Evolutionary conservation across 1,284 basidiomycete species (phyloP).

Genomic region (Puccinia triticina): DNA sequence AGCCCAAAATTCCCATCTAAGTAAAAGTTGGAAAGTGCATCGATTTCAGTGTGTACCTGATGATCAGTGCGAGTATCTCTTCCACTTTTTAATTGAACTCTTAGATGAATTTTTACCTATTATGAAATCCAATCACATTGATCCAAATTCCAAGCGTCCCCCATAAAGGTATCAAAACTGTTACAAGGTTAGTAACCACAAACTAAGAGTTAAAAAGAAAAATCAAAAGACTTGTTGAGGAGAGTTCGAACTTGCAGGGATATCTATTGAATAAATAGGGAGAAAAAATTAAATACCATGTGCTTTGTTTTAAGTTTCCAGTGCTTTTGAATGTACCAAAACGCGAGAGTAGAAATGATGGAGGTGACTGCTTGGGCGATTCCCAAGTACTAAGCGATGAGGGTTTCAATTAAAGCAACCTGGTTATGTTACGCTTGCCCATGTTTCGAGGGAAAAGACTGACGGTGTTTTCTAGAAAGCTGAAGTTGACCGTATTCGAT

Average conservation of each 20-base stretch:
- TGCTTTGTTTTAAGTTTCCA: slow-evolving; percentile 46
- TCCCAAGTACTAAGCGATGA: slow-evolving; percentile 25
- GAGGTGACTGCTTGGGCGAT: slow-evolving; percentile 51
- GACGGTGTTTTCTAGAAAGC: slow-evolving; percentile 47
- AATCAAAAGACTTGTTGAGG: not conserved
- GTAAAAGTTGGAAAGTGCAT: not conserved
- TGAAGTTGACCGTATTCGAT: slow-evolving; percentile 38
- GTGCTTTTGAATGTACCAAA: slow-evolving; percentile 47
- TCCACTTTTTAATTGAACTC: not conserved
- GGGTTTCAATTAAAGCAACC: not conserved
- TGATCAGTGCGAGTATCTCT: not conserved
- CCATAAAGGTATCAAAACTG: slow-evolving; percentile 50
- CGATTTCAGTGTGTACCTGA: not conserved
- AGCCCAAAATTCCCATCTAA: slow-evolving; percentile 51
- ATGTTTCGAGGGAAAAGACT: not conserved
- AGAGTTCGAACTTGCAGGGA: not conserved
- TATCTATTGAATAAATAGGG: not conserved
- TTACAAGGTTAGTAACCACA: slow-evolving; percentile 44
- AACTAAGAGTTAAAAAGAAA: slow-evolving; percentile 19
- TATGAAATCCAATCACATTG: slow-evolving; percentile 36
- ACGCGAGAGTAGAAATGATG: slow-evolving; percentile 47
- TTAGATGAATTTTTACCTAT: slow-evolving; percentile 5
- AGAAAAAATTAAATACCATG: slow-evolving; percentile 31
- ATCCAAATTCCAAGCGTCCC: slow-evolving; percentile 45
- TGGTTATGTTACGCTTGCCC: not conserved